phyloP scores from a whole-genome alignment of 148 eudicot species.

The Persicaria maculosa region DNA sequence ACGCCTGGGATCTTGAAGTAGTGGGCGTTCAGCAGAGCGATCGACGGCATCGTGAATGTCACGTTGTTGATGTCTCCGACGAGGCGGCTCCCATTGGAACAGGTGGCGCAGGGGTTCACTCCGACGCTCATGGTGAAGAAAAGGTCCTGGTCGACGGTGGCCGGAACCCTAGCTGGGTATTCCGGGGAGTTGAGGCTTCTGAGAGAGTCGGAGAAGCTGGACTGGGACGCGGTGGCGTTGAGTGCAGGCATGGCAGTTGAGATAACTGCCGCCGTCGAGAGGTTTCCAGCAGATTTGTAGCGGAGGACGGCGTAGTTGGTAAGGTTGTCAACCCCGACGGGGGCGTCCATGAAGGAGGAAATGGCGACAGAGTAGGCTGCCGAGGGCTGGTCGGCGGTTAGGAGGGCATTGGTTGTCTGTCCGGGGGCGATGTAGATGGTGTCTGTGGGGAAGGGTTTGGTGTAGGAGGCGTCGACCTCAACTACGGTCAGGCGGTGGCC shows the following conservation, averaged over 20 bases:
- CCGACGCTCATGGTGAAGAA: constrained; percentile 54
- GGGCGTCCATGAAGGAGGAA: constrained; percentile 69
- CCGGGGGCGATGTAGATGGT: constrained; percentile 23
- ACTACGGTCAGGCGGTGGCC: constrained; percentile 22
- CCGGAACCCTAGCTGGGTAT: constrained; percentile 51
- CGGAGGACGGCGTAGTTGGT: constrained; percentile 24
- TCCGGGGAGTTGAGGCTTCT: constrained; percentile 46
- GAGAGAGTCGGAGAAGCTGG: constrained; percentile 30
- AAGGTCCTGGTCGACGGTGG: constrained; percentile 40
- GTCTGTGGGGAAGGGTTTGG: constrained; percentile 19
- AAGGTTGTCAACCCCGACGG: constrained; percentile 42
- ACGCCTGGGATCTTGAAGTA: constrained; percentile 43
- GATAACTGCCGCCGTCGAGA: constrained; percentile 17
- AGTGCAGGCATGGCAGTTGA: constrained; percentile 36
- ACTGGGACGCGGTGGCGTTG: constrained; percentile 40
- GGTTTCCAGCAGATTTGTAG: background rate
- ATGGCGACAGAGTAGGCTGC: constrained; percentile 46
- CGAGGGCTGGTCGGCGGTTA: background rate
- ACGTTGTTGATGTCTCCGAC: constrained; percentile 62
- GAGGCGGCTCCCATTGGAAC: constrained; percentile 39
- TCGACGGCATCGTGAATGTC: constrained; percentile 58
- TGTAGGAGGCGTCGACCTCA: constrained; percentile 23
- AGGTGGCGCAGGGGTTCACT: constrained; percentile 51
- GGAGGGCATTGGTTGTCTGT: constrained; percentile 26
- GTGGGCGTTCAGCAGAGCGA: constrained; percentile 64